Percentiles rank a stretch among this genome's conserved stretches.
These are phyloP conservation scores for Flaveria robusta DNA, from an alignment of 129 eudicot genomes.

Conservation along the genomic window DNA sequence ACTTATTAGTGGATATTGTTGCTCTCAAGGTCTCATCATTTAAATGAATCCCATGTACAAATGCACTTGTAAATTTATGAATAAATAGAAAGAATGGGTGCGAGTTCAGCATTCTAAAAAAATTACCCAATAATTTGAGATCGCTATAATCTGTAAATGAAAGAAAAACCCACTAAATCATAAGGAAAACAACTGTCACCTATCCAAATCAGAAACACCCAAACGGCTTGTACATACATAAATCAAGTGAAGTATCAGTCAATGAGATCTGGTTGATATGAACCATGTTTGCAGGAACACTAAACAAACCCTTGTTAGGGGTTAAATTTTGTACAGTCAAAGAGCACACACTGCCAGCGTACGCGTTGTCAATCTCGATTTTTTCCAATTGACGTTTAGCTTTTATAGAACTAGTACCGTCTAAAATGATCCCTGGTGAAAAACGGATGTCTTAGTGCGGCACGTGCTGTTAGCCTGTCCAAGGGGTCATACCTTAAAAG, in stretches of 20 bases:
- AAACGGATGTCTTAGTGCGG: conserved; percentile 79
- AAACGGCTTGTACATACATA: conserved; percentile 1
- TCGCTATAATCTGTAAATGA: too few species aligned
- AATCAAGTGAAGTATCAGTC: background rate
- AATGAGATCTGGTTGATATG: background rate
- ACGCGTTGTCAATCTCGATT: background rate
- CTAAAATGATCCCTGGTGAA: conserved; percentile 63
- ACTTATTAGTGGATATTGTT: too few species aligned
- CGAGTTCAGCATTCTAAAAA: too few species aligned
- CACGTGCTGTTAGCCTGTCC: conserved; percentile 69
- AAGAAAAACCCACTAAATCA: too few species aligned
- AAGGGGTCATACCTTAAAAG: conserved; percentile 65
- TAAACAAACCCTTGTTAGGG: background rate
- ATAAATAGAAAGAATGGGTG: too few species aligned
- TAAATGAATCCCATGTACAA: too few species aligned
- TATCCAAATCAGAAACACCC: background rate
- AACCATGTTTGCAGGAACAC: background rate
- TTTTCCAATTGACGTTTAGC: background rate
- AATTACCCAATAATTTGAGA: too few species aligned
- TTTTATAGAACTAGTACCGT: conserved; percentile 29
- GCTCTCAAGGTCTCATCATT: too few species aligned
- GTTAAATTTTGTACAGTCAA: background rate
- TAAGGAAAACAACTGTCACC: too few species aligned
- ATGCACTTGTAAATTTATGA: too few species aligned
- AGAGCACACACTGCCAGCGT: background rate